Base-by-base conservation (phyloP, 495 filamentous ascomycete genomes). In the Penicillium cataractarum region DNA sequence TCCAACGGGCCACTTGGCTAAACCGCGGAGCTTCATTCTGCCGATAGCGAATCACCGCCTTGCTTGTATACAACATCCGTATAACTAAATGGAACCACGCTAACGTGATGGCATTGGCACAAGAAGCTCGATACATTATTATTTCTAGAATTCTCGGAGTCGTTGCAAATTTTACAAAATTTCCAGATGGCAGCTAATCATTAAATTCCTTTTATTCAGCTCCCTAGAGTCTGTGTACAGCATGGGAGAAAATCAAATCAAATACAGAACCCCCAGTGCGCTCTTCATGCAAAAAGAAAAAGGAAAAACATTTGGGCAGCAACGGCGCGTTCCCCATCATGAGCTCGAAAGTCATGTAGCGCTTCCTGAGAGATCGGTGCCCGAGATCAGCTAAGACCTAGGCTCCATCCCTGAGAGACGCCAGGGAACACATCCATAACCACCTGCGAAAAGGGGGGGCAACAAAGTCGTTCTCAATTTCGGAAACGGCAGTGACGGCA, bases 1-100 rank as follows among this genome's bases (percentile, higher is more conserved):
- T 60, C 57, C 58, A 69, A 74, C 69, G 67, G 76, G 77, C 76
- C 77, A 80, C 77, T 74, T 80, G 77, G 72, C 76, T 70, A 54
- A 54, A 13, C 67, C 66, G 74, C 77, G 74, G 76, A 75, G 73
- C 62, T 76, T 77, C 69, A 72, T 80, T 80, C 71, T 68, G 63
- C 76, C 76, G 73, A 74, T 15, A 61, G 64, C 67, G 50, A 67
- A 69, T 66, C 66, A 71, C 51, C 61, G 60, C 61, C 65, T 32
- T 24, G 10, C 1, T 15, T 27, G n/a, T 51, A 27, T 19, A 29
- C 40, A 22, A 12, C 19, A 51, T 4, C 29, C 7, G 26, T 6
- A 13, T n/a, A 51, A 51, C 48, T 31, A n/a, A 6, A 4, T 6
- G 4, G 29, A 3, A 27, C 24, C n/a, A n/a, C n/a, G n/a, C n/a